Base-by-base conservation (phyloP, 116 monocot genomes). In the Zostera marina region DNA sequence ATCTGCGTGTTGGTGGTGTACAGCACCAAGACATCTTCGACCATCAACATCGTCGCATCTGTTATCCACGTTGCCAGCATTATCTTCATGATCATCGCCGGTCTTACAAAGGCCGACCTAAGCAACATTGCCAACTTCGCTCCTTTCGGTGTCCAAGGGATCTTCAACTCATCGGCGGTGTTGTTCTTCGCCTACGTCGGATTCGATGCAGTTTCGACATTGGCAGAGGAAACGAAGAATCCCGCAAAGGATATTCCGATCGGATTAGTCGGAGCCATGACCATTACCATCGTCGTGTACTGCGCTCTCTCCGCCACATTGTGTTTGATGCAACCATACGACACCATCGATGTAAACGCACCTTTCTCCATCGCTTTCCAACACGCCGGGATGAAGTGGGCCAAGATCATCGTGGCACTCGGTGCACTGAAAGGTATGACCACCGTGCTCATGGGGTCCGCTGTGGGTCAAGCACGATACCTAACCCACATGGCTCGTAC, bases 131-230 rank as follows among this genome's bases (percentile, higher is more conserved):
- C 63, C 7, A 32, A 59, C 55, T 85, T 91, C 69, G 49, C 72
- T 11, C 91, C 85, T 9, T 72, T 65, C 43, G 86, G 81, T 6
- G n/a, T 58, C 11, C 79, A 77, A 15, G 88, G 94, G 14, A 66
- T 88, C 61, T 88, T 94, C 67, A 54, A 48, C 24, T 70, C 88
- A 21, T 65, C 94, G 9, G 88, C 84, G 7, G 94, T 94, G 25
- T 79, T 94, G 55, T 93, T 88, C 79, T 93, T 93, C 66, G 88
- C 93, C 0, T 93, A 88, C 72, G 62, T 81, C 4, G 94, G 94
- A 8, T 94, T 94, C 54, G 94, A 94, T 47, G 94, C 84, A 0
- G 85, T 92, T 8, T 72, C 82, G 22, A 92, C 87, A 19, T 80
- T 92, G 92, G 92, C 87, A 7, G 92, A 92, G 75, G 92, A 92